Evolutionary conservation across 2,329 filamentous ascomycete genomes (phyloP).

Genomic region (Aspergillus phoenicis): DNA sequence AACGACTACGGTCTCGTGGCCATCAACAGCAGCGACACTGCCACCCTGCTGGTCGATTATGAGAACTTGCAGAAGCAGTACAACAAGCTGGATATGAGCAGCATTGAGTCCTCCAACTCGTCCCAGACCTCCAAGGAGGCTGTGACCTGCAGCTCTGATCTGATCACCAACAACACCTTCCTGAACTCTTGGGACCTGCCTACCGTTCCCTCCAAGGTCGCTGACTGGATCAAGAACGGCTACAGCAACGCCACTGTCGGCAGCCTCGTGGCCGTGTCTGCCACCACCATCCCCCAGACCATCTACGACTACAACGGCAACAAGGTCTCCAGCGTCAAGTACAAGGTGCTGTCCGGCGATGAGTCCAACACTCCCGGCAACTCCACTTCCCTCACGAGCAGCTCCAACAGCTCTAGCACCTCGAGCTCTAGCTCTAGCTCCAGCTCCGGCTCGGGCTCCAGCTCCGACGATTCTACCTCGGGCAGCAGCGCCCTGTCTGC

Average conservation of each 20-base stretch:
- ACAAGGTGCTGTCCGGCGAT: constrained; percentile 56
- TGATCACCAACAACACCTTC: constrained; percentile 71
- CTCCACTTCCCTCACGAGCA: constrained; percentile 18
- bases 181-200: constrained; percentile 79
- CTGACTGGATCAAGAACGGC: constrained; percentile 75
- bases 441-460: constrained; percentile 22
- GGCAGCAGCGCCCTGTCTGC: constrained; percentile 20
- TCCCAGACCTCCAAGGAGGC: constrained; percentile 57
- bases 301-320: constrained; percentile 61
- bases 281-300: constrained; percentile 58
- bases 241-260: constrained; percentile 66
- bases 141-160: constrained; percentile 64
- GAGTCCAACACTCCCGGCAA: constrained; percentile 60
- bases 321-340: constrained; percentile 64
- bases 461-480: background rate
- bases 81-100: constrained; percentile 69
- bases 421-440: constrained; percentile 17
- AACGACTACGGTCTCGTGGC: constrained; percentile 61
- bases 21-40: constrained; percentile 60
- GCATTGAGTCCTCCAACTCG: constrained; percentile 65
- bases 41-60: constrained; percentile 65
- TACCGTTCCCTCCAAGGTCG: constrained; percentile 65
- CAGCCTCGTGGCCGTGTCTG: constrained; percentile 63
- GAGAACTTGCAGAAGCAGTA: constrained; percentile 76
- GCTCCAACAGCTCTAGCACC: constrained; percentile 24